Evolutionary conservation across 208 protist species (phyloP).

Genomic region (Naegleria fowleri): DNA sequence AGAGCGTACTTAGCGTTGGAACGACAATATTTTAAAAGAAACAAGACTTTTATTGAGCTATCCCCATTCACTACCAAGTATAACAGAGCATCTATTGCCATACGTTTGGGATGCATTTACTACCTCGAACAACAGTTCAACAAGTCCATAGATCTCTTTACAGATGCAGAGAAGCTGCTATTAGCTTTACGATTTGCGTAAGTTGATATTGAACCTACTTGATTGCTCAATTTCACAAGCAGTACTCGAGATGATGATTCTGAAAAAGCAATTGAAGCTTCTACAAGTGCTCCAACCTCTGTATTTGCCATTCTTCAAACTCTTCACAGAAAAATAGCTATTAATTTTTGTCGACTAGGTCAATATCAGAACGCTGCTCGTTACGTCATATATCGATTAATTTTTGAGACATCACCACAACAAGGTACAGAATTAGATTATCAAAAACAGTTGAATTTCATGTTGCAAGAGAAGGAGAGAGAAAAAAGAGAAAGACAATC

Average conservation of each 20-base stretch:
- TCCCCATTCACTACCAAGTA: background rate
- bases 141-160: background rate
- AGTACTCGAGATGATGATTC: background rate
- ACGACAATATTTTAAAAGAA: background rate
- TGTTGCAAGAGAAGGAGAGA: background rate
- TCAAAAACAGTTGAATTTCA: background rate
- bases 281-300: background rate
- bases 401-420: background rate
- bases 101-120: background rate
- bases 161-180: background rate
- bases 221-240: background rate
- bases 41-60: constrained; percentile 1
- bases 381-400: background rate
- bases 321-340: background rate
- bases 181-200: background rate
- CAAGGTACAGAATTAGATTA: background rate
- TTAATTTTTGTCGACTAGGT: background rate
- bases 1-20: background rate
- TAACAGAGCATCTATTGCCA: background rate
- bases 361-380: background rate
- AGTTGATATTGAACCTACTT: background rate
- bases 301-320: background rate
- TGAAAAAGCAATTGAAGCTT: background rate
- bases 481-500: background rate
- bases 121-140: background rate